Evolutionary conservation across 2,329 filamentous ascomycete genomes (phyloP), one percentile per base, ranked within the genome.

Genomic region (Fusarium bactridioides): DNA sequence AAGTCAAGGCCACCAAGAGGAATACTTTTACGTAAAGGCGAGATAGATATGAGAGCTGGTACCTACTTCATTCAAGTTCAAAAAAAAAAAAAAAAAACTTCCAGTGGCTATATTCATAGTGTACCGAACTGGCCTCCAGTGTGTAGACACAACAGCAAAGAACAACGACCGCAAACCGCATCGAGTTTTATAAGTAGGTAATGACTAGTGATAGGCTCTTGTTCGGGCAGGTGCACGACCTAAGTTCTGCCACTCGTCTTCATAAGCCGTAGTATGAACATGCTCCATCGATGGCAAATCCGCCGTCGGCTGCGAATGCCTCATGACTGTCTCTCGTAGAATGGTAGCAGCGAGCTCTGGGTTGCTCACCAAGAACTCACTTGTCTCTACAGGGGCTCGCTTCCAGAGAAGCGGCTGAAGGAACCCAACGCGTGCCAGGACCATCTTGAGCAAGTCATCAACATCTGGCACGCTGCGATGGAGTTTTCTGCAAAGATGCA

Each of bases 371-470:
- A 86, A 77, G 67, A 86, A 87, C 19, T 78, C 77, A 35, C 79
- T 77, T 16, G 84, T 86, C 64, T 83, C 82, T 40, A 81, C 78
- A 7, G 81, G 83, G 21, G 76, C 75, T 21, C 78, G 78, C 65
- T 82, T 81, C 83, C 83, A 86, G n/a, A 86, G 68, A 33, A 80
- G 67, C 15, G 84, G 80, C 75, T 86, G 83, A 38, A 87, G 76
- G 68, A 86, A 87, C 5, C 85, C 85, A 10, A 86, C 82, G 40
- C 85, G 79, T 12, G 85, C 84, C 70, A 86, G 83, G 18, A 87
- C 76, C 83, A 86, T 86, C 67, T 81, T 84, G 54, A 87, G 79
- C 44, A 87, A 74, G 1, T 77, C 74, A 61, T 87, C 85, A 15
- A 78, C 77, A 63, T 83, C 80, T 40, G 82, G 81, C n/a, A 87